Evolutionary conservation across 768 basidiomycete species (phyloP).

Genomic region (Pisolithus albus): DNA sequence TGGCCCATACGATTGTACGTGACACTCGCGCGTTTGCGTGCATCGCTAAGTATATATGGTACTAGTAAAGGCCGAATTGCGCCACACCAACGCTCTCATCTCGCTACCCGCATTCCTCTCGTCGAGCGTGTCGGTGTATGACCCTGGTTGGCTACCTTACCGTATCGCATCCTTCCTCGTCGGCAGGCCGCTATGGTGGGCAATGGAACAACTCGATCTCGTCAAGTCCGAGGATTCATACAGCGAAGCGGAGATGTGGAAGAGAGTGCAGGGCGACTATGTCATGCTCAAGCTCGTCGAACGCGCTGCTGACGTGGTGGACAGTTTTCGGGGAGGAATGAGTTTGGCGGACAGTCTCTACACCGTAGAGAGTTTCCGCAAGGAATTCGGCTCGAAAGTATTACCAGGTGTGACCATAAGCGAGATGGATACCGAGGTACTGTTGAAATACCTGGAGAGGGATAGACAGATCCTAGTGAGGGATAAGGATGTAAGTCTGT

Average conservation of each 20-base stretch:
- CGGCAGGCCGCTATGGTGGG: constrained; percentile 83
- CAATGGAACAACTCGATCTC: constrained; percentile 69
- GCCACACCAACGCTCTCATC: constrained; percentile 38
- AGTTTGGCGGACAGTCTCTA: constrained; percentile 56
- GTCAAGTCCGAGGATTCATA: constrained; percentile 54
- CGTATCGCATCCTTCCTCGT: constrained; percentile 67
- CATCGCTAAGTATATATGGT: constrained; percentile 23
- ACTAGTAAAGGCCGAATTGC: constrained; percentile 68
- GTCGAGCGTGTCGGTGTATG: constrained; percentile 55
- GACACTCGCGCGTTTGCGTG: not conserved
- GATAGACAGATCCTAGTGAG: constrained; percentile 60
- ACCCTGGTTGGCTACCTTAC: constrained; percentile 60
- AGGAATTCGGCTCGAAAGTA: constrained; percentile 42
- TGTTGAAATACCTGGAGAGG: constrained; percentile 73
- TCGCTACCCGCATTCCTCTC: constrained; percentile 49
- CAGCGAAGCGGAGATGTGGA: constrained; percentile 42
- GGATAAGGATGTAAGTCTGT: constrained; percentile 54
- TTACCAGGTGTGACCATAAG: constrained; percentile 43
- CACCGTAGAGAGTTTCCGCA: constrained; percentile 52
- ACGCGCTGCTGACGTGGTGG: constrained; percentile 53
- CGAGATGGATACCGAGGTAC: constrained; percentile 56
- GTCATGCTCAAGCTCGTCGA: constrained; percentile 63
- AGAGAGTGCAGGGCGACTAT: constrained; percentile 63
- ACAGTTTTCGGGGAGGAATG: constrained; percentile 36
- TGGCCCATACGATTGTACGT: constrained; percentile 72